Base-by-base conservation (phyloP, 208 protist species). In the Trypanosoma caninum region DNA sequence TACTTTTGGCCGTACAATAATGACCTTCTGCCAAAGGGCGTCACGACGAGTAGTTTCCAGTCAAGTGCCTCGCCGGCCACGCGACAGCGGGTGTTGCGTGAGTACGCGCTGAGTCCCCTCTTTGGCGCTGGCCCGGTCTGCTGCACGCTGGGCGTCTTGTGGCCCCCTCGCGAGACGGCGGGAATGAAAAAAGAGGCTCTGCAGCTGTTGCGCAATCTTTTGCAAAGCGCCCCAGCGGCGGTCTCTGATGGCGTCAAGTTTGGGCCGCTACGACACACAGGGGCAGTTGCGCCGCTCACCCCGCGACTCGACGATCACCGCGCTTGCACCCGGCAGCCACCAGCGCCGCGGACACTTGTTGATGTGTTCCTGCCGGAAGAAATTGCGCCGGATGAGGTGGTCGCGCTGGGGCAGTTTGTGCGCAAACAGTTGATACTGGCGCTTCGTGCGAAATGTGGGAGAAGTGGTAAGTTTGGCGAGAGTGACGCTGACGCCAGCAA, bases 1-100 rank as follows among this genome's bases (percentile, higher is more conserved):
- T 94, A 94, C 61, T 90, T 76, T 55, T 89, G 77, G 78, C 83
- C 80, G 0, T 88, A 88, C 59, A 75, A 63, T 46, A 84, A 90
- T 16, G 78, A 94, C 68, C 83, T 94, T 65, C 77, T 94, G 14
- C 87, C 87, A 0, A 65, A 78, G 47, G 82, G 78, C 16, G 79
- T 62, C 18, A 60, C 44, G 2, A 74, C 81, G n/a, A 87, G 76
- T 3, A 31, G 57, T 5, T 91, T 94, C 58, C 87, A 94, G 61
- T 80, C 79, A 8, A 94, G 87, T 64, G 50, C 61, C 14, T 76
- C 86, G 0, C 83, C 84, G 10, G 79, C 68, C 52, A 72, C 78
- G 30, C 83, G 87, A 23, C 64, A 77, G 53, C 72, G 71, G 22
- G 59, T 94, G 6, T 52, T 91, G 2, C 74, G 67, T 4, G 81